Evolutionary conservation across 1,284 basidiomycete species (phyloP), one percentile per base, ranked within the genome.

Genomic region (Mycena sp.): DNA sequence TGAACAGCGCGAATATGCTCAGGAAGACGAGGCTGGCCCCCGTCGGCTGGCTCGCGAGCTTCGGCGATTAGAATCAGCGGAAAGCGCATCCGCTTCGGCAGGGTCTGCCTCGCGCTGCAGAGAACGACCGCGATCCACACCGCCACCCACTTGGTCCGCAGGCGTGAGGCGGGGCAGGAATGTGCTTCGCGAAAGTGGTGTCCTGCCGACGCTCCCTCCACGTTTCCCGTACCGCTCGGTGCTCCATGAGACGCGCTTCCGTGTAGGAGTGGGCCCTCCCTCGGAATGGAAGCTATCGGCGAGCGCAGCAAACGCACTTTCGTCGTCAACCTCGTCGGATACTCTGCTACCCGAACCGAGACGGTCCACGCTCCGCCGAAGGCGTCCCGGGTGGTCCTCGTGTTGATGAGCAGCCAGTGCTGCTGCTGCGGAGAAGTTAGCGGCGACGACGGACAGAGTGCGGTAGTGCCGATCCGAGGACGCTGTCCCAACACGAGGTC

Each of bases 271-370:
- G 16, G 78, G 77, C 4, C 84, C 85, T 17, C 81, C 76, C 58
- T 93, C 92, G 0, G 92, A 93, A 72, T 89, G 83, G 71, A 90
- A 87, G 70, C 91, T 93, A 46, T 89, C 88, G 1, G 85, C 81
- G 69, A 93, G 78, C 2, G 83, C 81, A 19, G 85, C 76, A 17
- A 85, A 79, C 2, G 81, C 79, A 16, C 80, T 80, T 14, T 88
- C 86, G 59, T 83, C 82, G 59, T 83, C 82, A 1, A 78, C 76
- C 11, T 86, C 86, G 49, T 85, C 84, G 32, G 81, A 82, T 9
- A 80, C 81, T 43, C 82, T 80, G 49, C 76, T 77, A 59, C 67
- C 67, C 16, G 58, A 67, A 35, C 32, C 32, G 52, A 67, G 21
- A 2, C 62, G 65, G 52, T 74, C 73, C 57, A 71, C 56, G 48